Base-by-base conservation (phyloP, 805 yeast genomes). In the Alloascoidea hylecoeti region DNA sequence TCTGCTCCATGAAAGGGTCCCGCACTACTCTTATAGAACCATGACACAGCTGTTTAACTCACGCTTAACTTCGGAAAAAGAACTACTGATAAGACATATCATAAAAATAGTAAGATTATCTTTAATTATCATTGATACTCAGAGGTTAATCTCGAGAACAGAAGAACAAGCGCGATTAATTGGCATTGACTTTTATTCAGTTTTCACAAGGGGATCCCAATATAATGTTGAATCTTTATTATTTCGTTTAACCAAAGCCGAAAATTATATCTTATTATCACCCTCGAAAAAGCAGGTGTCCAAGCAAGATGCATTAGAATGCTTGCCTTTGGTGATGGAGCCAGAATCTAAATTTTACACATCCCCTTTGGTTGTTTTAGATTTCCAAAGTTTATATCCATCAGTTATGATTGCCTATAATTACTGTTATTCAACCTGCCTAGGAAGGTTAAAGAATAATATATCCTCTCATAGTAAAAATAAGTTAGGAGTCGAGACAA, bases 311-410 rank as follows among this genome's bases (percentile, higher is more conserved):
- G 79, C 97, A 0, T 58, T 92, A 30, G 95, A 86, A 48, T 78
- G 86, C 43, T 73, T 92, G 3, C 95, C 97, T 0, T 61, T 92
- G 38, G 84, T 92, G 2, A 75, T 92, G 88, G 98, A 92, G 50
- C 98, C 98, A 0, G 70, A 72, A 16, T 74, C 95, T 3, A 75
- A 73, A 15, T 82, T 78, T 46, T 92, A 86, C 53, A 85, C 83
- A 40, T 79, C 89, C 41, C 98, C 98, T 0, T 61, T 92, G 18
- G 71, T 88, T 14, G 97, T 92, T 0, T 58, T 92, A 15, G 98
- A 92, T 53, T 92, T 92, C 50, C 95, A 89, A 49, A 85, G 96
- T 0, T 64, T 92, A 36, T 92, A 92, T 51, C 98, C 98, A 0
- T 88, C 97, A 0, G 66, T 92, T 12, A 71, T 89, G 53, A 83